Evolutionary conservation across 2,329 filamentous ascomycete species (phyloP), one percentile per base, ranked within the genome.

Genomic region (Blastomyces gilchristii): DNA sequence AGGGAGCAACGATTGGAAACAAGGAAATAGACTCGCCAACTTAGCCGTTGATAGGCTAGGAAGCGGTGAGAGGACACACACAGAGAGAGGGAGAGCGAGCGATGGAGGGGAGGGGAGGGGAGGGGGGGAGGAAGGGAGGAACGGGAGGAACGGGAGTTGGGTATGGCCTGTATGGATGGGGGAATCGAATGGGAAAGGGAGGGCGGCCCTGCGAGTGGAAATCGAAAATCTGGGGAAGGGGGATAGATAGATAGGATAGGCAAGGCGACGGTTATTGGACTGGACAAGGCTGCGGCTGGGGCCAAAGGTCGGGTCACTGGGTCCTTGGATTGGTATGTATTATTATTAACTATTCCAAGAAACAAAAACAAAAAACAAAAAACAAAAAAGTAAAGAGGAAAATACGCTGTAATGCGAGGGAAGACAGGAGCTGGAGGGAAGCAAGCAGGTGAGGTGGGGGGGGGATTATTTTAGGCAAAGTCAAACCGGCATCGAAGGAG

Each of bases 31-130:
- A 18, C 7, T 28, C 41, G 3, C 57, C 57, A 45, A 22, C 28
- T 22, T 16, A n/a, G 25, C 41, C 22, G 39, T 31, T 58, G 39
- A 58, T 58, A 58, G 57, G 57, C 57, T 39, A 47, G 56, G 57
- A 56, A 58, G 57, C 57, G 39, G 39, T 58, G 54, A 41, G 54
- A 22, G 22, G 54, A 31, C 6, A 25, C 22, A 12, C 39, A 28
- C 41, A 22, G 57, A 25, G 54, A 14, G 37, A 34, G 31, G 18
- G 57, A 22, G 57, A 16, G 54, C 14, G 37, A 34, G 31, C 4
- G 31, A 34, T 3, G 6, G 31, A 1, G 31, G 7, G 31, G 31
- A 5, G 7, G 31, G 31, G 31, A 34, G 31, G 31, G 31, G 6
- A 8, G 4, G 31, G 31, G n/a, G 31, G 31, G 31, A 31, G 31